Conservation (phyloP, 2,329 filamentous ascomycete species). For the Lecanicillium sp. region DNA sequence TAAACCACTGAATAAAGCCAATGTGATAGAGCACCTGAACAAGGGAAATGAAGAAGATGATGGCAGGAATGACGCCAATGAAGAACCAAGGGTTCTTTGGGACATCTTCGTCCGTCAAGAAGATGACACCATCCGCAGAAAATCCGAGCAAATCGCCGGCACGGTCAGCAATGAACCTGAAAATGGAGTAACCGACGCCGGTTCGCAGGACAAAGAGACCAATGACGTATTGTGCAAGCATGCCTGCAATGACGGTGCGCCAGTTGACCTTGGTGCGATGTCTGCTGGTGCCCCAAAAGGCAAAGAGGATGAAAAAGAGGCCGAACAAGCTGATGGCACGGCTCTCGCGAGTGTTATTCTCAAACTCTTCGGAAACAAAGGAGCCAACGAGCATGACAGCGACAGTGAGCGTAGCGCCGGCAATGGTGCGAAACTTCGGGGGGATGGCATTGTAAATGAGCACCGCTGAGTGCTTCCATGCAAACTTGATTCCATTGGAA, state of each 20-base stretch:
- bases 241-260: slow-evolving; percentile 80
- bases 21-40: slow-evolving; percentile 79
- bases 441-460: slow-evolving; percentile 55
- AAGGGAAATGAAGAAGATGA: slow-evolving; percentile 94
- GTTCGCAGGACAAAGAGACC: slow-evolving; percentile 84
- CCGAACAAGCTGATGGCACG: slow-evolving; percentile 77
- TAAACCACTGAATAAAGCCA: slow-evolving; percentile 80
- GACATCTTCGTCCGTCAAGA: slow-evolving; percentile 47
- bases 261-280: slow-evolving; percentile 57
- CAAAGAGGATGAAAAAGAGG: slow-evolving; percentile 58
- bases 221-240: slow-evolving; percentile 81
- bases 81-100: slow-evolving; percentile 58
- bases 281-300: slow-evolving; percentile 63
- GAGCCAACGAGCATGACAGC: slow-evolving; percentile 69
- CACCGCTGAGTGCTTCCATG: slow-evolving; percentile 60
- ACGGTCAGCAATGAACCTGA: slow-evolving; percentile 74
- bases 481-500: slow-evolving; percentile 54
- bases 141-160: slow-evolving; percentile 70
- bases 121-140: slow-evolving; percentile 62
- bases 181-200: slow-evolving; percentile 76
- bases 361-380: slow-evolving; percentile 62
- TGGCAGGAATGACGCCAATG: slow-evolving; percentile 72
- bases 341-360: slow-evolving; percentile 71
- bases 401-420: slow-evolving; percentile 56
- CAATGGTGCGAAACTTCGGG: slow-evolving; percentile 51